Evolutionary conservation across 2,329 filamentous ascomycete species (phyloP), one percentile per base, ranked within the genome.

Genomic region (Xylariaceae sp.): DNA sequence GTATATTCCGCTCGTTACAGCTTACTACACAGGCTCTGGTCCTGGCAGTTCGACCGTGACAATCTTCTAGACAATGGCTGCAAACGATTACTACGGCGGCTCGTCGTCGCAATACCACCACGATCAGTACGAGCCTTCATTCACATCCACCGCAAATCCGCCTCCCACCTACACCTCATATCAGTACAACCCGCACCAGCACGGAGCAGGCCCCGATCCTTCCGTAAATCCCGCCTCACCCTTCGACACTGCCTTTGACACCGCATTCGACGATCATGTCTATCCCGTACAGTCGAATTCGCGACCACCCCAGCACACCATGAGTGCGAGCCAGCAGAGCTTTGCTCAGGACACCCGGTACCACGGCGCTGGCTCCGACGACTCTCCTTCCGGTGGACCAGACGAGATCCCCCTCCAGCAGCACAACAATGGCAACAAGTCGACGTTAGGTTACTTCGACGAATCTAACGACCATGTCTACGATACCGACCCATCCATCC

Each of bases 181-280:
- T 53, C 72, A 62, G 69, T 73, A 63, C 65, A 15, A 39, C 18
- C 49, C 23, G 44, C 72, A 53, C 62, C 70, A 59, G 53, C 72
- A 53, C 61, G 68, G 60, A 54, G 62, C 23, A 30, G 9, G 23
- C 49, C 23, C 23, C n/a, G 59, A 59, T 68, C 67, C 35, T 62
- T 60, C 58, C 62, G 61, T 58, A 67, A 65, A 69, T 15, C 68
- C 75, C 67, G 67, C 81, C 15, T 81, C 84, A 17, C 85, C 86
- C 8, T 88, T 88, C 70, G 82, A 85, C 57, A 82, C 81, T 52
- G 83, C 86, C 9, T 88, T 88, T 70, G 82, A 85, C 57, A 82
- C 81, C 52, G 83, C 86, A 58, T 88, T 88, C 71, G 85, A 88
- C 73, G 86, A 89, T 71, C 78, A 86, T 73, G 79, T 81, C 59